Percentiles rank a stretch among this genome's conserved stretches.
phyloP scores from a whole-genome alignment of 805 yeast species.

The Kodamaea jinghongensis region DNA sequence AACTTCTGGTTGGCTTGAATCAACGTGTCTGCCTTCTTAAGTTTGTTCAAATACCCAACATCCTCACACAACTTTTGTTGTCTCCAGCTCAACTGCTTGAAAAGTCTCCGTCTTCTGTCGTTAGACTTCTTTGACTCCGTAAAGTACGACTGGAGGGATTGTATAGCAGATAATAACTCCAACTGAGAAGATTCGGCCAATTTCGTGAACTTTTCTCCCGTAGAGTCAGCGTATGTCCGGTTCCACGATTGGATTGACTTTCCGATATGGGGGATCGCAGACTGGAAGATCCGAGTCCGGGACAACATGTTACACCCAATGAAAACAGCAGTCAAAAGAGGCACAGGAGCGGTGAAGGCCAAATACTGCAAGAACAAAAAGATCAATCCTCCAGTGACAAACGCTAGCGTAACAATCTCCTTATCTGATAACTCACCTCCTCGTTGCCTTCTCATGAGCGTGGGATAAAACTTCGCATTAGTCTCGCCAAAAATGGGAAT shows the following conservation, averaged over 20 bases:
- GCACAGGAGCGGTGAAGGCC: slow-evolving; percentile 23
- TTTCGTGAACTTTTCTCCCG: neutral
- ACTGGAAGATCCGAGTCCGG: slow-evolving; percentile 22
- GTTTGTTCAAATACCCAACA: slow-evolving; percentile 53
- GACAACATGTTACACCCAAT: slow-evolving; percentile 34
- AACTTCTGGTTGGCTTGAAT: slow-evolving; percentile 48
- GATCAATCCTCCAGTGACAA: slow-evolving; percentile 16
- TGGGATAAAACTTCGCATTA: too few relatives aligned
- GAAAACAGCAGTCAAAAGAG: slow-evolving; percentile 28
- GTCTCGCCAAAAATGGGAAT: neutral
- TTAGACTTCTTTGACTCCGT: slow-evolving; percentile 41
- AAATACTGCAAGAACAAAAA: slow-evolving; percentile 20
- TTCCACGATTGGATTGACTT: neutral
- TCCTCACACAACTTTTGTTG: slow-evolving; percentile 55
- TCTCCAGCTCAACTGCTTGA: slow-evolving; percentile 48
- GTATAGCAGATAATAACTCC: slow-evolving; percentile 42
- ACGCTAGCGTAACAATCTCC: slow-evolving; percentile 17
- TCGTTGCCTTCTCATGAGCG: too few relatives aligned
- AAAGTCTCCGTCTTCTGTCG: slow-evolving; percentile 42
- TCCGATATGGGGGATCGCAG: neutral
- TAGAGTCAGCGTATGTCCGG: neutral
- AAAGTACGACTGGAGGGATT: slow-evolving; percentile 47
- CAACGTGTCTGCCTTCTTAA: slow-evolving; percentile 47
- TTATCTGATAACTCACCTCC: slow-evolving; percentile 5
- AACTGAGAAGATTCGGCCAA: slow-evolving; percentile 21